These are phyloP conservation scores for Aspergillus saccharolyticus DNA, from an alignment of 495 filamentous ascomycete species.

Conservation along the genomic window DNA sequence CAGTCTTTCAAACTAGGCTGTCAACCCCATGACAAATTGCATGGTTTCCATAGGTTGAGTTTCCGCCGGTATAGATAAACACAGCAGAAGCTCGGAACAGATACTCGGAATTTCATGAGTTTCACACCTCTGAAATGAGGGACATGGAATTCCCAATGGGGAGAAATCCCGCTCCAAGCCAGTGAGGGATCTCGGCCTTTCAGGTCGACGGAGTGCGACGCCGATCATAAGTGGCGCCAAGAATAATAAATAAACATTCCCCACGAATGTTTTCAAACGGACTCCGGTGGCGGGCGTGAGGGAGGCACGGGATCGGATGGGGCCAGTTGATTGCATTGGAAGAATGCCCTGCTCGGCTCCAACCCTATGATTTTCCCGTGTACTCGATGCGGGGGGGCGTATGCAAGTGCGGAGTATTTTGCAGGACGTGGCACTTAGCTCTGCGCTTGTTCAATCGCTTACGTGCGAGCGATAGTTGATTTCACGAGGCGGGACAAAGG, in stretches of 20 bases:
- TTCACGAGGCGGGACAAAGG: not conserved
- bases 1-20: too few relatives aligned
- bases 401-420: not conserved
- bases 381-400: not conserved
- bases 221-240: not conserved
- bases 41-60: too few relatives aligned
- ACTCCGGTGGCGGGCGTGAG: not conserved
- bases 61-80: too few relatives aligned
- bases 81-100: too few relatives aligned
- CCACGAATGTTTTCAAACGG: not conserved
- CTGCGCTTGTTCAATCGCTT: not conserved
- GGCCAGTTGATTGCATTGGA: not conserved
- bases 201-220: not conserved
- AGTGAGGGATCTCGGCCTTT: not conserved
- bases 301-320: not conserved
- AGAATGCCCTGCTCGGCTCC: too few relatives aligned
- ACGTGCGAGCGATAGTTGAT: not conserved
- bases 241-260: not conserved
- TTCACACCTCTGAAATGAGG: not conserved
- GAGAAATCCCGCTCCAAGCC: not conserved
- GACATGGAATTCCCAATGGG: not conserved
- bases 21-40: too few relatives aligned
- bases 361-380: not conserved
- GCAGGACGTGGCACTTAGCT: not conserved
- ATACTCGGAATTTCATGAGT: not conserved